Evolutionary conservation across 2,329 filamentous ascomycete species (phyloP).

Genomic region (Drechslerella dactyloides): DNA sequence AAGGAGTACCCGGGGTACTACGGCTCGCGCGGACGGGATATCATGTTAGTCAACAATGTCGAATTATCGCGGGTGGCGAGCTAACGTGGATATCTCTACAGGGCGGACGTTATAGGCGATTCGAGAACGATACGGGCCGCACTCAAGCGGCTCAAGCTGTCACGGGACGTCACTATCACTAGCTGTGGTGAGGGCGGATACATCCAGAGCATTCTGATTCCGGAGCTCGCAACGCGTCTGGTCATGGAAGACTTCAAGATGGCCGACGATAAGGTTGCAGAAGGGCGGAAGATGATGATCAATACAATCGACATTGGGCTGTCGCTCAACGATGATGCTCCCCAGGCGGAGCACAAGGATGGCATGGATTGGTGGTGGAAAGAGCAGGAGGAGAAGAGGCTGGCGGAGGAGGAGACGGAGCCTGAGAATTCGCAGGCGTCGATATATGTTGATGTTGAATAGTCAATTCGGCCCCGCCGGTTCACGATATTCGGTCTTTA

Average conservation of each 20-base stretch:
- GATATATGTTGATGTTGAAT: constrained; percentile 29
- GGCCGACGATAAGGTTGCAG: constrained; percentile 27
- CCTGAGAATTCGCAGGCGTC: constrained; percentile 33
- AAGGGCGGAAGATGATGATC: constrained; percentile 35
- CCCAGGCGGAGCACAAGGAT: constrained; percentile 21
- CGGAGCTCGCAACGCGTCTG: constrained; percentile 37
- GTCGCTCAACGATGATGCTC: constrained; percentile 30
- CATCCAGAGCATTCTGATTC: constrained; percentile 36
- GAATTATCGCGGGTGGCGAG: not conserved
- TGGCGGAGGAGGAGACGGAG: constrained; percentile 43
- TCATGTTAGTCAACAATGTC: constrained; percentile 24
- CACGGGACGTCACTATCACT: constrained; percentile 26
- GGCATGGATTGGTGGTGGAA: constrained; percentile 51
- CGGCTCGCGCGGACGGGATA: constrained; percentile 41
- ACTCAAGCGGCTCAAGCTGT: constrained; percentile 18
- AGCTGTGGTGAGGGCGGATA: constrained; percentile 29
- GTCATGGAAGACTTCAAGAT: constrained; percentile 48
- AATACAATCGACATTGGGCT: constrained; percentile 40
- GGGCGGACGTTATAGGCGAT: constrained; percentile 33
- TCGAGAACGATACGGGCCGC: constrained; percentile 20
- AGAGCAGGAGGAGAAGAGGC: constrained; percentile 36
- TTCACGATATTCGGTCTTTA: not conserved
- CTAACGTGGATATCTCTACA: constrained; percentile 1
- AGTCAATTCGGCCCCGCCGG: not conserved
- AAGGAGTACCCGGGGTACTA: constrained; percentile 47